phyloP scores from a whole-genome alignment of 805 yeast species.

The Jamesozyma spencerorum region DNA sequence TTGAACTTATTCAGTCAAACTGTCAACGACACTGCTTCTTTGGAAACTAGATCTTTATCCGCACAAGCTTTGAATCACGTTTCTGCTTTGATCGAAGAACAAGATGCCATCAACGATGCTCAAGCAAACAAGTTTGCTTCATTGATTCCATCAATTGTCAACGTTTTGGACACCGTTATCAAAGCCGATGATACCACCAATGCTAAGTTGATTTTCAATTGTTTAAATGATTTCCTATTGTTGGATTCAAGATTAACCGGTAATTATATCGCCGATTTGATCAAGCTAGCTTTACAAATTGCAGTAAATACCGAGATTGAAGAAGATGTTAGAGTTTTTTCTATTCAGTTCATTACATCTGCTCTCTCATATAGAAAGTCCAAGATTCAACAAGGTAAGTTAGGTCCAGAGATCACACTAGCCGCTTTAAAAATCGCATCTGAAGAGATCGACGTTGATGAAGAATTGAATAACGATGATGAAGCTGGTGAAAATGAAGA shows the following conservation, averaged over 20 bases:
- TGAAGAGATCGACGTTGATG: slow-evolving; percentile 72
- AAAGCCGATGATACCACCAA: slow-evolving; percentile 60
- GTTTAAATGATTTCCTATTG: slow-evolving; percentile 69
- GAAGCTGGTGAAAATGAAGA: slow-evolving; percentile 94
- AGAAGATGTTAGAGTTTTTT: slow-evolving; percentile 74
- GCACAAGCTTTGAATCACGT: slow-evolving; percentile 67
- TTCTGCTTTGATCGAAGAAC: slow-evolving; percentile 58
- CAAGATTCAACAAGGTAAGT: slow-evolving; percentile 66
- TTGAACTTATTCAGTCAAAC: slow-evolving; percentile 62
- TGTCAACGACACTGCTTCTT: slow-evolving; percentile 52
- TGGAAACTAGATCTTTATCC: slow-evolving; percentile 72
- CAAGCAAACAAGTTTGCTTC: slow-evolving; percentile 47
- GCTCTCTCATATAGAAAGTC: slow-evolving; percentile 72
- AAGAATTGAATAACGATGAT: slow-evolving; percentile 66
- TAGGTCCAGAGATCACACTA: slow-evolving; percentile 72
- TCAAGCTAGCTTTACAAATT: slow-evolving; percentile 68
- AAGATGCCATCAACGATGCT: slow-evolving; percentile 38
- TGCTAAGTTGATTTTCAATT: slow-evolving; percentile 70
- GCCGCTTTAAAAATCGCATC: slow-evolving; percentile 70
- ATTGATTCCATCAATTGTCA: slow-evolving; percentile 71
- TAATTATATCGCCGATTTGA: slow-evolving; percentile 56
- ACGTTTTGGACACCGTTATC: slow-evolving; percentile 68
- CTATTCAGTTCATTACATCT: slow-evolving; percentile 74
- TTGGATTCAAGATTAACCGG: slow-evolving; percentile 75
- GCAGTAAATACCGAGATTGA: slow-evolving; percentile 58